Evolutionary conservation across 1,284 basidiomycete species (phyloP), one percentile per base, ranked within the genome.

Genomic region (Ganoderma lingzhi): DNA sequence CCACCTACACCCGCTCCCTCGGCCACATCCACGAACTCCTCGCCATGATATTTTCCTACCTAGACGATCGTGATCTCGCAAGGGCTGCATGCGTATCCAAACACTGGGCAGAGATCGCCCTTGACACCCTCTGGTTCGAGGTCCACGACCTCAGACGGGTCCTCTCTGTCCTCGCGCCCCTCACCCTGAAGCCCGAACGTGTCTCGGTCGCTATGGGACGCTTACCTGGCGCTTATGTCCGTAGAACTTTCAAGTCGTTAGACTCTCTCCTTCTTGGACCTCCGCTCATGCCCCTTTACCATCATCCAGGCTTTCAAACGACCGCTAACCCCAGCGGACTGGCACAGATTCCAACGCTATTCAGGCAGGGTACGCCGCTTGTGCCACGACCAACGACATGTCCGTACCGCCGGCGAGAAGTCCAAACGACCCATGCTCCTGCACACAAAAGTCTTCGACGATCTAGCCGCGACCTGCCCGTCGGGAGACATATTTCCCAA

Each of bases 261-360:
- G 41, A 12, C 44, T 10, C 56, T 48, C 39, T n/a, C 42, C 44
- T 44, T 48, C 14, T 23, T 42, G n/a, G 12, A 64, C 56, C 30
- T 62, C 17, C 55, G 44, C 60, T 69, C 9, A 71, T n/a, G 15
- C 39, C 53, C n/a, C 32, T 6, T 62, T 65, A 62, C 41, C 8
- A 5, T 35, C 8, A 35, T 8, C 35, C 67, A 86, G 83, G 71
- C 73, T 62, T 90, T 90, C 73, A 76, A 78, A 48, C 76, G 82
- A 3, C 74, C 78, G 2, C 84, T 86, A 37, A 80, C 84, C 37
- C 78, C 84, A 9, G 80, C 75, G 32, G 87, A 90, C 76, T 91
- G 89, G 90, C 76, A 77, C 42, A 81, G 84, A 28, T 89, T 91
- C 74, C 80, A 85, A 66, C 82, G 82, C 56, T 91, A 90, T 72